Conservation (phyloP, 129 eudicot species). For the Chrysanthemum seticuspe region DNA sequence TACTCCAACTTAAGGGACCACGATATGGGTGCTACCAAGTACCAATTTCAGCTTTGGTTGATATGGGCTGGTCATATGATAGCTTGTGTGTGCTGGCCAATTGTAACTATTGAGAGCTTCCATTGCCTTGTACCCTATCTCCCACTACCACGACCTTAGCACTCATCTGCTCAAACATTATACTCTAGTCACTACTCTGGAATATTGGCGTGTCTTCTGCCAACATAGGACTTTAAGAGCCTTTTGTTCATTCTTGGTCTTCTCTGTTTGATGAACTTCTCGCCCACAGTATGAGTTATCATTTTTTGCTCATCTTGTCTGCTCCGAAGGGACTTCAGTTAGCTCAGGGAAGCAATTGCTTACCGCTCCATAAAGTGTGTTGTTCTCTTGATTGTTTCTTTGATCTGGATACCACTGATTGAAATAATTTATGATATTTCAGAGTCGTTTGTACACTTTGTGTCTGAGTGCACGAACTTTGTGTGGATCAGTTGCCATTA, state of each 20-base stretch:
- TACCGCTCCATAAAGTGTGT: conserved; percentile 26
- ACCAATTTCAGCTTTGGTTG: too few species aligned
- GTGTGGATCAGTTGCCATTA: conserved; percentile 29
- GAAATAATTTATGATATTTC: conserved; percentile 42
- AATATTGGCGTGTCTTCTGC: conserved; percentile 77
- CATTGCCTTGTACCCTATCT: not conserved
- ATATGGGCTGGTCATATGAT: too few species aligned
- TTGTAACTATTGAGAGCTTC: too few species aligned
- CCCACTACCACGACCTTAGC: conserved; percentile 74
- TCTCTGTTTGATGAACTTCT: too few species aligned
- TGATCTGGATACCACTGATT: conserved; percentile 13
- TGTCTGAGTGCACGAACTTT: conserved; percentile 40
- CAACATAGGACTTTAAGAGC: conserved; percentile 25
- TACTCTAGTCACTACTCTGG: conserved; percentile 69
- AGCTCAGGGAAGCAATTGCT: conserved; percentile 48
- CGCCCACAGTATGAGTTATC: not conserved
- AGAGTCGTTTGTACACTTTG: conserved; percentile 50
- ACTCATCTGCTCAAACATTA: conserved; percentile 65
- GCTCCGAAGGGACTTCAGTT: conserved; percentile 36
- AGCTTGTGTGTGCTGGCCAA: conserved; percentile 12
- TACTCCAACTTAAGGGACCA: too few species aligned
- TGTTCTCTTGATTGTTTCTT: conserved; percentile 30
- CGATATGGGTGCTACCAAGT: too few species aligned
- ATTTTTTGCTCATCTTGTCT: conserved; percentile 26
- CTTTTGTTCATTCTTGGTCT: too few species aligned